These are phyloP conservation scores for Sesbania bispinosa DNA, from an alignment of 306 rosid genomes.

Conservation along the genomic window DNA sequence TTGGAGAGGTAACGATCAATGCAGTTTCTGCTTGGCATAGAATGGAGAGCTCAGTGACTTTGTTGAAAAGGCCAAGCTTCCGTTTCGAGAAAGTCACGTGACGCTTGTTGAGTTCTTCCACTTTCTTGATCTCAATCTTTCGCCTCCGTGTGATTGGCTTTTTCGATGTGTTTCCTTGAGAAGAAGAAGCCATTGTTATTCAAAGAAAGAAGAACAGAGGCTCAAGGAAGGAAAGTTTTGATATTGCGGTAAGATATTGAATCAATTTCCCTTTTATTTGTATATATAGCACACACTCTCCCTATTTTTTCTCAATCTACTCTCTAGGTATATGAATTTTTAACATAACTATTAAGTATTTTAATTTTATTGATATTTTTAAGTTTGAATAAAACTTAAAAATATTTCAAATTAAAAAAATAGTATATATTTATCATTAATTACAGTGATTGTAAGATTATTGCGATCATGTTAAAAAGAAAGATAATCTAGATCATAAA, in stretches of 20 bases:
- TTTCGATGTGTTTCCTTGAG: background rate
- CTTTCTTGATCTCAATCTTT: slow-evolving; percentile 49
- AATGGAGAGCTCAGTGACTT: slow-evolving; percentile 59
- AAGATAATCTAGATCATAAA: background rate
- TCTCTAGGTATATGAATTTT: too few relatives aligned
- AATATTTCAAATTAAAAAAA: too few relatives aligned
- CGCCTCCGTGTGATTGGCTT: slow-evolving; percentile 16
- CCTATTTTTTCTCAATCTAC: too few relatives aligned
- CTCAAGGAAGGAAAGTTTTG: background rate
- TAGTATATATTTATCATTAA: background rate
- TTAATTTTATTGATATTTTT: too few relatives aligned
- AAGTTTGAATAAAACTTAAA: too few relatives aligned
- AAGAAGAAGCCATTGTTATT: background rate
- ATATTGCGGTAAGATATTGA: background rate
- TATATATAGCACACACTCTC: too few relatives aligned
- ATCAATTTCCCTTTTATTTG: background rate
- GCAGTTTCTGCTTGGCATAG: slow-evolving; percentile 44
- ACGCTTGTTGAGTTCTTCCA: slow-evolving; percentile 30
- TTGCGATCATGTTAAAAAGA: background rate
- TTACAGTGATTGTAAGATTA: background rate
- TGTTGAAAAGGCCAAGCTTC: slow-evolving; percentile 55
- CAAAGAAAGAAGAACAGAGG: background rate
- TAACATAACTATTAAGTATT: too few relatives aligned
- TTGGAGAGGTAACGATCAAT: slow-evolving; percentile 46
- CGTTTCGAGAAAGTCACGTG: slow-evolving; percentile 60